Percentiles rank a stretch among this genome's conserved stretches.
phyloP scores from a whole-genome alignment of 768 basidiomycete species.

The Trametes meyenii region DNA sequence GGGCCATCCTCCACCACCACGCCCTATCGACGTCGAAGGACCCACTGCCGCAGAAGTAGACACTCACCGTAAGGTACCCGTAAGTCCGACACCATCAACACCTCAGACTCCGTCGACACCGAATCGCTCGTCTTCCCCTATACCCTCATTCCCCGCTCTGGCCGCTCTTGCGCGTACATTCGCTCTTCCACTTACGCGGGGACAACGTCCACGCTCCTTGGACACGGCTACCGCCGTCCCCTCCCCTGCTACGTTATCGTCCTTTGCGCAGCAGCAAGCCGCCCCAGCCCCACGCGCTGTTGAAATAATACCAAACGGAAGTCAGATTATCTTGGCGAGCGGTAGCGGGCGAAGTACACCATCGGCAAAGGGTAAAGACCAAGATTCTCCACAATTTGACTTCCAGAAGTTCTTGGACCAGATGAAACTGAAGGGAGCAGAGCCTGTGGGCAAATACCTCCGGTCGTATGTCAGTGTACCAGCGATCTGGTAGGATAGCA shows the following conservation, averaged over 20 bases:
- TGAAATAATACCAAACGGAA: constrained; percentile 21
- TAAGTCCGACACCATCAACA: constrained; percentile 20
- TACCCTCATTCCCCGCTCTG: constrained; percentile 61
- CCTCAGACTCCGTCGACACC: constrained; percentile 38
- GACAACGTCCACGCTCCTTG: constrained; percentile 56
- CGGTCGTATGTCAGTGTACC: constrained; percentile 73
- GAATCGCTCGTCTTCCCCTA: constrained; percentile 36
- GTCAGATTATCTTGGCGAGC: constrained; percentile 16
- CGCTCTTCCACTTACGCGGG: constrained; percentile 51
- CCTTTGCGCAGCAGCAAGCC: constrained; percentile 54
- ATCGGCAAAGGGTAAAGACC: constrained; percentile 27
- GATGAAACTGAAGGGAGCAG: constrained; percentile 85
- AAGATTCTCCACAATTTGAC: constrained; percentile 67
- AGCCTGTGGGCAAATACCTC: constrained; percentile 93
- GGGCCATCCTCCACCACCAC: constrained; percentile 56
- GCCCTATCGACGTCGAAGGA: constrained; percentile 2
- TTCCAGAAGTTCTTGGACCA: constrained; percentile 96
- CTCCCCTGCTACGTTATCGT: constrained; percentile 57
- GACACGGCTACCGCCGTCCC: constrained; percentile 62
- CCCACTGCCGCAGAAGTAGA: neutral
- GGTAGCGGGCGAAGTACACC: constrained; percentile 28
- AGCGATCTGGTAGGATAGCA: neutral
- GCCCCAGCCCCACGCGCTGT: constrained; percentile 5
- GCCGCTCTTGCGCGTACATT: constrained; percentile 69
- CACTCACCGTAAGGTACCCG: neutral